Evolutionary conservation across 1,139 yeast genomes (phyloP).

Genomic region (Pichia sp.): DNA sequence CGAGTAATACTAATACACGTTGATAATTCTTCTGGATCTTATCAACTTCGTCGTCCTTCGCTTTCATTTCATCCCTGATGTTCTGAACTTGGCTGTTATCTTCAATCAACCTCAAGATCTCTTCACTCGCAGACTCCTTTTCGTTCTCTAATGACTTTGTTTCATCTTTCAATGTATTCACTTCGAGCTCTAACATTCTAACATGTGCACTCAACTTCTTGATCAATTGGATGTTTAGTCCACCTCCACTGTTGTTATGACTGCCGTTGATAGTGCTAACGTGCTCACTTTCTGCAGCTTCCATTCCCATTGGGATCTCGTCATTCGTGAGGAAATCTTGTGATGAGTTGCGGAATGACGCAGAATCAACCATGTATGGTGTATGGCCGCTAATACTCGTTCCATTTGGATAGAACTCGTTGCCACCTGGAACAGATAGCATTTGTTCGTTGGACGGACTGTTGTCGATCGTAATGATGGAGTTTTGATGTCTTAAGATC

Average conservation of each 20-base stretch:
- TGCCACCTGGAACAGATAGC: slow-evolving; percentile 7
- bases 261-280: slow-evolving; percentile 21
- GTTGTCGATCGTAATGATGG: slow-evolving; percentile 19
- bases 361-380: slow-evolving; percentile 1
- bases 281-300: slow-evolving; percentile 24
- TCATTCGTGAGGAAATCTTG: slow-evolving; percentile 13
- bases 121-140: slow-evolving; percentile 67
- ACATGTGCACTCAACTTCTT: slow-evolving; percentile 74
- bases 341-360: slow-evolving; percentile 1
- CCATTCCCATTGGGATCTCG: slow-evolving; percentile 21
- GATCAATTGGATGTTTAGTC: slow-evolving; percentile 56
- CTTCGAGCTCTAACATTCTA: slow-evolving; percentile 76
- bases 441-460: no score
- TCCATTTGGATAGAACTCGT: background rate
- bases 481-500: slow-evolving; percentile 22
- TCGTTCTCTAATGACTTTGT: slow-evolving; percentile 51
- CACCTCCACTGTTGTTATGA: slow-evolving; percentile 10
- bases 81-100: slow-evolving; percentile 47
- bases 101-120: slow-evolving; percentile 57
- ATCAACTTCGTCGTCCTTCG: slow-evolving; percentile 39
- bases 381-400: background rate
- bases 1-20: slow-evolving; percentile 71
- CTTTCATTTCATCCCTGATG: slow-evolving; percentile 38
- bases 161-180: slow-evolving; percentile 64
- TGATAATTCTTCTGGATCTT: slow-evolving; percentile 47